Evolutionary conservation across 805 yeast species (phyloP).

Genomic region (Metschnikowia koreensis): DNA sequence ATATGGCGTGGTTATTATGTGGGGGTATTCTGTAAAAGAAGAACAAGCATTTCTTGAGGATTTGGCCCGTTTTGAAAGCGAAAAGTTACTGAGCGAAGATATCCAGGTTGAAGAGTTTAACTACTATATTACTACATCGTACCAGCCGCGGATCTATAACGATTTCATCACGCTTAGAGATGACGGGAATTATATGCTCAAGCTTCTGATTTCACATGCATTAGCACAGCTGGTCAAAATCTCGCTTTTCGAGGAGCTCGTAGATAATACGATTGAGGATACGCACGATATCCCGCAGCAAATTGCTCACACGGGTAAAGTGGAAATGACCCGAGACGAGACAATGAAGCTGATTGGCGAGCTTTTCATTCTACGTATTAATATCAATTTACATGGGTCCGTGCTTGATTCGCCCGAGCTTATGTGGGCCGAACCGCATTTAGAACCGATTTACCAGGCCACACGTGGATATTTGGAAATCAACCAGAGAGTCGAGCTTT

Average conservation of each 20-base stretch:
- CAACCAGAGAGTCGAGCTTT: slow-evolving; percentile 84
- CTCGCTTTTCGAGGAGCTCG: slow-evolving; percentile 91
- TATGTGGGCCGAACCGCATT: slow-evolving; percentile 98
- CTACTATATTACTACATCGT: slow-evolving; percentile 88
- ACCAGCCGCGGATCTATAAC: slow-evolving; percentile 93
- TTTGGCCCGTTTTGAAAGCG: slow-evolving; percentile 86
- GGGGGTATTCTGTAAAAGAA: slow-evolving; percentile 90
- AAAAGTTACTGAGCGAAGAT: slow-evolving; percentile 87
- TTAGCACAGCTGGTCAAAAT: slow-evolving; percentile 94
- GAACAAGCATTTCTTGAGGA: slow-evolving; percentile 80
- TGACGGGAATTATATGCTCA: slow-evolving; percentile 86
- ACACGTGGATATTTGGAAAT: slow-evolving; percentile 94
- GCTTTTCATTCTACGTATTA: slow-evolving; percentile 80
- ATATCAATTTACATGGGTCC: slow-evolving; percentile 79
- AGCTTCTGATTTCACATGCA: slow-evolving; percentile 91
- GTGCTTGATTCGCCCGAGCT: slow-evolving; percentile 95
- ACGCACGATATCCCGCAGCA: slow-evolving; percentile 97
- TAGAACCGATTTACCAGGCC: slow-evolving; percentile 97
- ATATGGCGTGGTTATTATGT: slow-evolving; percentile 94
- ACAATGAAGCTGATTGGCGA: slow-evolving; percentile 98
- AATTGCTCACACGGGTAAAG: slow-evolving; percentile 92
- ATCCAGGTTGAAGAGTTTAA: slow-evolving; percentile 93
- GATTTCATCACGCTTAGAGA: slow-evolving; percentile 93
- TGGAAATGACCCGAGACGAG: slow-evolving; percentile 88
- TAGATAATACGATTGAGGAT: slow-evolving; percentile 94